Base-by-base conservation (phyloP, 2,329 filamentous ascomycete species). In the Neofusicoccum sp. region DNA sequence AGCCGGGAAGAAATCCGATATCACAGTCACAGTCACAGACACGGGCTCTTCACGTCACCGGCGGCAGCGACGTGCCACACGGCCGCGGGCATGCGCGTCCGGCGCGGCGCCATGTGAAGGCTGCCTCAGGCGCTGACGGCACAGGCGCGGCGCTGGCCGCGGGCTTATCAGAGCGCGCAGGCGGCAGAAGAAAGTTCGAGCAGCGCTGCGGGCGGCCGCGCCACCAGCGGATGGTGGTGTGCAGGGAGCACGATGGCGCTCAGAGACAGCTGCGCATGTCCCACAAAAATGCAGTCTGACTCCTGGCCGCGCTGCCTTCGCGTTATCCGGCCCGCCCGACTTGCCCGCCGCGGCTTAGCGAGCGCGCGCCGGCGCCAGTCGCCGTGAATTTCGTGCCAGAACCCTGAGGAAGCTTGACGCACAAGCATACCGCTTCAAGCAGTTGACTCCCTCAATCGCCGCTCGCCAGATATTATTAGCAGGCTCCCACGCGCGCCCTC, bases 201-300 rank as follows among this genome's bases (percentile, higher is more conserved):
- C 51, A 8, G 34, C 14, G 49, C 34, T 56, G 51, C 51, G 43
- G 36, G 38, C 51, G 51, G 14, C 9, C 36, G 36, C 51, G 51
- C 51, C 38, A 56, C 51, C 26, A 16, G 30, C n/a, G 51, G 34
- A 36, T 56, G 51, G 51, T 56, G 51, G 51, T 56, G 51, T 43
- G 51, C 51, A 34, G 49, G 49, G 49, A 54, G 49, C 49, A 54
- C 49, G 36, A 54, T 54, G 36, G 49, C 51, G 51, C 51, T 43
- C 36, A 58, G 53, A 33, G 53, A 57, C 40, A 44, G 51, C 51
- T 43, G 40, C 51, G n/a, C 34, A 33, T 41, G 56, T 59, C 45
- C 56, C 56, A 59, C 56, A 59, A 59, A 58, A 48, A 58, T 58
- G 56, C 56, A 48, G 33, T 58, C 43, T 59, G 56, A 59, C 56